These are phyloP conservation scores for Byssoonygena ceratinophila DNA, from an alignment of 2,329 filamentous ascomycete species.

Conservation along the genomic window DNA sequence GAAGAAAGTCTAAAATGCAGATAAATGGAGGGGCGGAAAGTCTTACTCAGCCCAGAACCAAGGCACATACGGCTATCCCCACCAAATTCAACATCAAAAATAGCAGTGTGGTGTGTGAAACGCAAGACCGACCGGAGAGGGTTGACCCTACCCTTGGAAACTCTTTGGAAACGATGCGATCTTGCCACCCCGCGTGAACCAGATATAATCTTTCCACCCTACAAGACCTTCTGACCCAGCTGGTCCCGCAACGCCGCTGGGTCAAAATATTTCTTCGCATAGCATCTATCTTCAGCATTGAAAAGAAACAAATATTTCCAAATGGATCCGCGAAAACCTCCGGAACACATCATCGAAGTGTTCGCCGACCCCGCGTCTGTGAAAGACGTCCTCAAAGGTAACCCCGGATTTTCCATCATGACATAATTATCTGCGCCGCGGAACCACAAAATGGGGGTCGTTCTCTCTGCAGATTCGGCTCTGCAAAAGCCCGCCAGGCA, in stretches of 20 bases:
- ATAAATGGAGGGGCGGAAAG: conserved; percentile 5
- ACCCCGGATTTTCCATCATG: background rate
- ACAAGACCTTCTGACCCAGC: conserved; percentile 1
- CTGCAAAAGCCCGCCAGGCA: background rate
- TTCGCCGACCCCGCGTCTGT: conserved; percentile 85
- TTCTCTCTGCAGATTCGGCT: background rate
- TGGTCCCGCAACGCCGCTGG: conserved; percentile 5
- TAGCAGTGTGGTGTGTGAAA: background rate
- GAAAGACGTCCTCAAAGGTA: conserved; percentile 81
- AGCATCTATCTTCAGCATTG: background rate
- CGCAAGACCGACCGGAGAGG: conserved; percentile 1
- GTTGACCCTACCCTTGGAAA: background rate
- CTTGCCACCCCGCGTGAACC: conserved; percentile 7
- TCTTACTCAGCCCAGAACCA: conserved; percentile 7
- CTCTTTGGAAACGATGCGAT: background rate
- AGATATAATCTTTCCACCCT: background rate
- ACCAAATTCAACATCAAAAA: background rate
- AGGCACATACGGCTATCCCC: conserved; percentile 3
- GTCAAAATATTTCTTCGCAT: background rate
- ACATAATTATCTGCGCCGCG: conserved; percentile 7
- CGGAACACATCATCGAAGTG: conserved; percentile 87
- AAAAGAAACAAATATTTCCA: conserved; percentile 7
- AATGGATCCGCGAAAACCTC: conserved; percentile 58
- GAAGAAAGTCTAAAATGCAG: conserved; percentile 7
- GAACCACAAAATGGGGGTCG: background rate